phyloP scores from a whole-genome alignment of 2,329 filamentous ascomycete genomes.

The Scytalidium sp. region DNA sequence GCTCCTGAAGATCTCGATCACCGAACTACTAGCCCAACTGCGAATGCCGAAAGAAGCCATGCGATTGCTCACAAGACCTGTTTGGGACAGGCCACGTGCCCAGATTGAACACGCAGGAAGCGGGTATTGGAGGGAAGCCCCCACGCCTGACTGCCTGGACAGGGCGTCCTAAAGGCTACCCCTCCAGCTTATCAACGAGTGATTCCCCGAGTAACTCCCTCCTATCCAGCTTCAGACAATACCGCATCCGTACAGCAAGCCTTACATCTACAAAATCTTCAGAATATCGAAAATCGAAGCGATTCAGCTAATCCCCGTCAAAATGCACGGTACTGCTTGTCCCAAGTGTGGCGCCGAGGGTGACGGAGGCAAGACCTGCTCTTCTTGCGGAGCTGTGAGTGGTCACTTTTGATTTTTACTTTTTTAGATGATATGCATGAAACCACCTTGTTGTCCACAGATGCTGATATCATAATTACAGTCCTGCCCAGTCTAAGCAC shows the following conservation, averaged over 20 bases:
- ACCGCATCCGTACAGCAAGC: constrained; percentile 10
- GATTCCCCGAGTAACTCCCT: neutral
- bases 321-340: constrained; percentile 24
- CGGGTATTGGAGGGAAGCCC: neutral
- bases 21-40: neutral
- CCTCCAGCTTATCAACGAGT: neutral
- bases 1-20: no score
- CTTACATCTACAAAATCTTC: no score
- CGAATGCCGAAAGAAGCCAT: neutral
- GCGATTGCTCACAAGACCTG: neutral
- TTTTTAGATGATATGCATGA: constrained; percentile 10
- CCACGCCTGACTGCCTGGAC: neutral
- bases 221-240: constrained; percentile 18
- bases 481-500: neutral
- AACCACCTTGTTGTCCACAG: neutral
- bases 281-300: constrained; percentile 14
- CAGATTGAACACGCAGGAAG: neutral
- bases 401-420: constrained; percentile 21
- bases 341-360: constrained; percentile 24
- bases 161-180: no score
- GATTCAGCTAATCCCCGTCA: constrained; percentile 8
- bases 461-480: neutral
- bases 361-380: constrained; percentile 23
- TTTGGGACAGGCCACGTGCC: neutral
- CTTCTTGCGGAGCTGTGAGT: constrained; percentile 25